Conservation (phyloP, 2,329 filamentous ascomycete genomes). For the Ophiobolus disseminans region DNA sequence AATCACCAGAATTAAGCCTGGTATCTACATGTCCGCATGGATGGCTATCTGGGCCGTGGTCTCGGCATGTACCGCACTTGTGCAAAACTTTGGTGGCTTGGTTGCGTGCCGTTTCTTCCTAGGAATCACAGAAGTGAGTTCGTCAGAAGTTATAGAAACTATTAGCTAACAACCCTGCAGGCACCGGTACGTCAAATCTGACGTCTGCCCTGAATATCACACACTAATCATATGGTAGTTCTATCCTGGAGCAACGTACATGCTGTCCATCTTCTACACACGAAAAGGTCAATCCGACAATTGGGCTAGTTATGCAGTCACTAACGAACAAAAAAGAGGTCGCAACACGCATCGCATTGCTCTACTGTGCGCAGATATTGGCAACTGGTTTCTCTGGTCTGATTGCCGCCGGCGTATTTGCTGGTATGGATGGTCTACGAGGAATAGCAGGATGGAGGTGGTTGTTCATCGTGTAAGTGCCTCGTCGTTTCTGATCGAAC, state of each 20-base stretch:
- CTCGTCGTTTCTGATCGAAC: not conserved
- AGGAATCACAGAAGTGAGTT: conserved; percentile 36
- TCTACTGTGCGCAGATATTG: conserved; percentile 51
- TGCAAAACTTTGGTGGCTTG: conserved; percentile 42
- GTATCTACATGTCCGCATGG: conserved; percentile 43
- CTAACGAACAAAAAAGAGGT: conserved; percentile 33
- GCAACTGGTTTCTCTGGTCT: conserved; percentile 55
- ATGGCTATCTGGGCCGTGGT: conserved; percentile 49
- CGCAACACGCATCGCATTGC: conserved; percentile 44
- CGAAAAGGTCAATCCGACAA: conserved; percentile 47
- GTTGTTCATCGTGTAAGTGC: conserved; percentile 49
- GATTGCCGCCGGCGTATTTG: conserved; percentile 50
- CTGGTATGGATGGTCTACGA: conserved; percentile 34
- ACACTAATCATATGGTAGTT: conserved; percentile 47
- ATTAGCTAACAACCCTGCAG: conserved; percentile 1
- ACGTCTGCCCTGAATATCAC: not conserved
- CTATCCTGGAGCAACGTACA: conserved; percentile 67
- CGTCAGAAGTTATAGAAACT: not conserved
- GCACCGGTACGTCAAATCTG: conserved; percentile 4
- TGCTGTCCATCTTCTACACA: conserved; percentile 71
- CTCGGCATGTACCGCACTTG: conserved; percentile 42
- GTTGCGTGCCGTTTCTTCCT: conserved; percentile 41
- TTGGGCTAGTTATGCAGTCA: conserved; percentile 42
- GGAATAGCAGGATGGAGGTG: conserved; percentile 50
- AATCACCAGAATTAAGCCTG: conserved; percentile 44